Percentiles rank a stretch among this genome's conserved stretches.
Evolutionary conservation across 2,329 filamentous ascomycete genomes (phyloP).

Genomic region (Hortaea werneckii): DNA sequence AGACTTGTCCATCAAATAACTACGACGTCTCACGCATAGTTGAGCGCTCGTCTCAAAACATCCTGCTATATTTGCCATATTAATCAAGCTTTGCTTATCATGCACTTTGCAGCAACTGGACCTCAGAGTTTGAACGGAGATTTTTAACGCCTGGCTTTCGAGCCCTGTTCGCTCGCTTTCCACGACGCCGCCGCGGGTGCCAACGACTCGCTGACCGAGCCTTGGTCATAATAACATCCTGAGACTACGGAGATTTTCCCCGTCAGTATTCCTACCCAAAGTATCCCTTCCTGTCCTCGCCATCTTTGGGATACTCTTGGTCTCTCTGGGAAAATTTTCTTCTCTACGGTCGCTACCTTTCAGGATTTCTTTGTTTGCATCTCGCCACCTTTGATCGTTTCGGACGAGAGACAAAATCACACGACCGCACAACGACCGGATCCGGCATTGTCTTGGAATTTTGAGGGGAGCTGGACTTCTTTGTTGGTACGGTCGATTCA

Average conservation of each 20-base stretch:
- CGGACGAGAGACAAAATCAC: not conserved
- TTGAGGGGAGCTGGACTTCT: not conserved
- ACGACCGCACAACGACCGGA: not conserved
- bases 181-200: not conserved
- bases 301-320: not conserved
- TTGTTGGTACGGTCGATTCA: constrained; percentile 1
- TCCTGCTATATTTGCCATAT: not conserved
- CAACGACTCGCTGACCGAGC: not conserved
- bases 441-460: constrained; percentile 1
- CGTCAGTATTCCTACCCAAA: not conserved
- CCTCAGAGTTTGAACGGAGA: not conserved
- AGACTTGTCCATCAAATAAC: too few species aligned
- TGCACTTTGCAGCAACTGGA: not conserved
- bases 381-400: not conserved
- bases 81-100: not conserved
- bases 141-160: not conserved
- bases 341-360: not conserved
- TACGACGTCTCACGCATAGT: too few species aligned
- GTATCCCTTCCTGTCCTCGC: not conserved
- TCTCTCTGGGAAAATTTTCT: not conserved
- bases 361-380: not conserved
- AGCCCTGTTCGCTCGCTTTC: not conserved
- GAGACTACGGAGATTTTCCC: not conserved
- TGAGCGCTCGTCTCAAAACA: too few species aligned
- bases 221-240: too few species aligned